Evolutionary conservation across 257 asterid species (phyloP).

Genomic region (Salvia rosmarinus): DNA sequence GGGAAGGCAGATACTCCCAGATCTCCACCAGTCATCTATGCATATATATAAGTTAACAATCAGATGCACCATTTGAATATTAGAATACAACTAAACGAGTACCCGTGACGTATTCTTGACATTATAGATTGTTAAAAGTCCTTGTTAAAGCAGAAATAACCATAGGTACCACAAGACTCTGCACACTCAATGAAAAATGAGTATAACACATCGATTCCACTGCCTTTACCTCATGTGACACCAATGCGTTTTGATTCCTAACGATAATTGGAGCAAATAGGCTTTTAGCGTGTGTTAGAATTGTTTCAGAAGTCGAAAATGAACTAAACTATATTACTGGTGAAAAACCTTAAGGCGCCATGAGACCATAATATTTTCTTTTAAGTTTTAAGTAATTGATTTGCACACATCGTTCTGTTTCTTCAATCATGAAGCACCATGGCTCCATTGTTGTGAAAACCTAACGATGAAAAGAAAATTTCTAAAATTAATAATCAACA

Average conservation of each 20-base stretch:
- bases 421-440: no score
- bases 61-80: not conserved
- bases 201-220: not conserved
- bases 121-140: not conserved
- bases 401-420: no score
- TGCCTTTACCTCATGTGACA: conserved; percentile 4
- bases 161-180: not conserved
- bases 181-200: not conserved
- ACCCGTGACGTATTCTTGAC: not conserved
- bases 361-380: not conserved
- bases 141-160: not conserved
- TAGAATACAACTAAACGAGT: not conserved
- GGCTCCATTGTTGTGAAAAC: not conserved
- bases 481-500: not conserved
- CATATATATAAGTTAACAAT: not conserved
- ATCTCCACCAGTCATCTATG: conserved; percentile 67
- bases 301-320: not conserved
- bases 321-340: not conserved
- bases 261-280: not conserved
- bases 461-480: not conserved
- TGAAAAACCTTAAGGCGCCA: not conserved
- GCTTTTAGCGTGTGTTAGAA: not conserved
- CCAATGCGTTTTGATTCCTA: not conserved
- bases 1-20: conserved; percentile 77
- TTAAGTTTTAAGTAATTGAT: no score